Evolutionary conservation across 257 asterid species (phyloP).

Genomic region (Salvia hispanica): DNA sequence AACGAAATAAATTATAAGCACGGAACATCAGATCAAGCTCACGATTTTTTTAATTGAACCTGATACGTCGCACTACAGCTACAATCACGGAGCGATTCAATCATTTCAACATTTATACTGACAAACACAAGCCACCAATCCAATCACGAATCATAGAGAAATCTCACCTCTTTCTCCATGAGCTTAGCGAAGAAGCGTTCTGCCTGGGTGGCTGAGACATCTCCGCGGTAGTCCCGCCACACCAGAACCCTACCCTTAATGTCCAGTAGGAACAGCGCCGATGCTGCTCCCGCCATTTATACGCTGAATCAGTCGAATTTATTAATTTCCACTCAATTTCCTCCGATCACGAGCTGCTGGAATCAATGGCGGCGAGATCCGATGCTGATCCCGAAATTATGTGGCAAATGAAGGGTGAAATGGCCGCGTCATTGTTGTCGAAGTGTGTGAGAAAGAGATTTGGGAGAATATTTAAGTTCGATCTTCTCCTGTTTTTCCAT

Average conservation of each 20-base stretch:
- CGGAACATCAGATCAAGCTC: conserved; percentile 39
- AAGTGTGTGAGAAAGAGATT: conserved; percentile 23
- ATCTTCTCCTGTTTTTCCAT: conserved; percentile 24
- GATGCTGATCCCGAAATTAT: conserved; percentile 27
- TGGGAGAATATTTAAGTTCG: conserved; percentile 27
- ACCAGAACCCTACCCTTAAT: conserved; percentile 93
- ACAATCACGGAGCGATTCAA: background rate
- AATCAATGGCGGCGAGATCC: conserved; percentile 40
- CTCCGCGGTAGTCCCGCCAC: conserved; percentile 99
- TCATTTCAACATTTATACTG: background rate
- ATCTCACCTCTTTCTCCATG: conserved; percentile 77
- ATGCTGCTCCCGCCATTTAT: conserved; percentile 96
- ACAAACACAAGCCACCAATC: conserved; percentile 10
- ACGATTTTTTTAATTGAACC: conserved; percentile 22
- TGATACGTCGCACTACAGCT: conserved; percentile 16
- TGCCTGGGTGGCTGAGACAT: conserved; percentile 82
- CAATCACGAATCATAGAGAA: conserved; percentile 17
- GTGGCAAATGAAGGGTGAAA: conserved; percentile 20
- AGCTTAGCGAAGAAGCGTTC: conserved; percentile 91
- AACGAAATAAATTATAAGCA: conserved; percentile 11
- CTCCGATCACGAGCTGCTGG: conserved; percentile 29
- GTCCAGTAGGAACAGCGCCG: conserved; percentile 99
- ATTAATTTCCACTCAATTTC: background rate
- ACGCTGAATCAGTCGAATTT: conserved; percentile 17
- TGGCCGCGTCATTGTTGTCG: conserved; percentile 25